Percentiles rank a stretch among this genome's conserved stretches.
Conservation (phyloP, 2,329 filamentous ascomycete genomes). For the Furcasterigmium furcatum region DNA sequence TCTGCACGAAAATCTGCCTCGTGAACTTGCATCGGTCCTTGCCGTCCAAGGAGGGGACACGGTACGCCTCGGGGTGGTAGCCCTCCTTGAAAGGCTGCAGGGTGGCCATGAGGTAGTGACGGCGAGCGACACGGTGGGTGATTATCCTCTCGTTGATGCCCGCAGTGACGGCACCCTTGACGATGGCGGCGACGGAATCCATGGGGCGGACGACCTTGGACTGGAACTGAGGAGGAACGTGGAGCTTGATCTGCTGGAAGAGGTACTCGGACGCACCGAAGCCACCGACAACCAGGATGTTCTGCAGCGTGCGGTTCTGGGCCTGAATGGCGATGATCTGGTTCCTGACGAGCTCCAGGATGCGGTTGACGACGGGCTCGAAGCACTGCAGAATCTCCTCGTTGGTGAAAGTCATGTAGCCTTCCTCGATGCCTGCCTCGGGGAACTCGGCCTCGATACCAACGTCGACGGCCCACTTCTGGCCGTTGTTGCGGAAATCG, state of each 20-base stretch:
- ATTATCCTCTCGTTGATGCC: constrained; percentile 97
- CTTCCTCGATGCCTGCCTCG: constrained; percentile 96
- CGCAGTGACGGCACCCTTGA: constrained; percentile 96
- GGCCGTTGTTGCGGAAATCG: constrained; percentile 97
- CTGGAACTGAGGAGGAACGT: constrained; percentile 97
- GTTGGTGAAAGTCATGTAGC: constrained; percentile 99
- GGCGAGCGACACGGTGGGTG: constrained; percentile 92
- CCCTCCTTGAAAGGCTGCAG: constrained; percentile 98
- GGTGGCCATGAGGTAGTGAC: constrained; percentile 98
- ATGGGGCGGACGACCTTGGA: constrained; percentile 97
- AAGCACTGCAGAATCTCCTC: constrained; percentile 99
- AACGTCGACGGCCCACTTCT: constrained; percentile 98
- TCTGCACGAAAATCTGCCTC: constrained; percentile 96
- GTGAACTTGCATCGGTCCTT: constrained; percentile 99
- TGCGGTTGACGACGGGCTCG: constrained; percentile 95
- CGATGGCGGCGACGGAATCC: constrained; percentile 98
- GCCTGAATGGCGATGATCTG: constrained; percentile 99
- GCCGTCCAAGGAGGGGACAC: constrained; percentile 91
- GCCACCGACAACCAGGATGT: constrained; percentile 94
- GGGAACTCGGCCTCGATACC: constrained; percentile 98
- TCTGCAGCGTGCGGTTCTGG: constrained; percentile 90
- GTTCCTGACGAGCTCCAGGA: constrained; percentile 92
- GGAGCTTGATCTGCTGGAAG: constrained; percentile 98
- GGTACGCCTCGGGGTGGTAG: constrained; percentile 96
- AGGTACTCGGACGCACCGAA: constrained; percentile 98